phyloP scores from a whole-genome alignment of 345 rosid genomes.

The Citrus inodora region DNA sequence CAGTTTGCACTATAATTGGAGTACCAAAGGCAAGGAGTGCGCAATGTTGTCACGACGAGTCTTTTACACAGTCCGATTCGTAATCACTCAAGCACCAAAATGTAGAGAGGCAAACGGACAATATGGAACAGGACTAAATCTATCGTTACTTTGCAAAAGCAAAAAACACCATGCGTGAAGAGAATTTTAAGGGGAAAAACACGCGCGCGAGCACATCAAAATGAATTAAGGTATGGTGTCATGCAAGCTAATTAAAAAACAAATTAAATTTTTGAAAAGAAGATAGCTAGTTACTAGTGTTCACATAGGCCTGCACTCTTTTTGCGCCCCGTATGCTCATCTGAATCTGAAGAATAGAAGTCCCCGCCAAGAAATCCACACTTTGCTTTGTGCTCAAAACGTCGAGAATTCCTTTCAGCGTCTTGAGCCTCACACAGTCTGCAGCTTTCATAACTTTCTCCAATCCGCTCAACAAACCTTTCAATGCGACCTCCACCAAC shows the following conservation, averaged over 20 bases:
- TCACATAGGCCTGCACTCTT: not conserved
- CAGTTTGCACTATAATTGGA: too few species aligned
- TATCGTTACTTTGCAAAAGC: not conserved
- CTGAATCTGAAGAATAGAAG: slow-evolving; percentile 52
- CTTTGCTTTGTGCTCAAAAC: slow-evolving; percentile 52
- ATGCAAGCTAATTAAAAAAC: too few species aligned
- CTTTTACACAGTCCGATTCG: not conserved
- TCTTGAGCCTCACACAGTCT: slow-evolving; percentile 75
- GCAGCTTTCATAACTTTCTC: slow-evolving; percentile 76
- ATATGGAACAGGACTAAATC: not conserved
- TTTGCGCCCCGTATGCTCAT: slow-evolving; percentile 43
- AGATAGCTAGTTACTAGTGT: not conserved
- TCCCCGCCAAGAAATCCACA: slow-evolving; percentile 58
- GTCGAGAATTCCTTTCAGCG: slow-evolving; percentile 72
- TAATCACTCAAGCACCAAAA: not conserved
- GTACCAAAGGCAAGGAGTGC: too few species aligned
- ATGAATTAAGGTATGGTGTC: too few species aligned
- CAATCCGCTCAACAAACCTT: slow-evolving; percentile 37
- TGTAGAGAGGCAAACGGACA: not conserved
- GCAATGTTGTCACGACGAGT: too few species aligned
- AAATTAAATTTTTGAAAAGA: not conserved
- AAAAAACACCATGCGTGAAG: not conserved
- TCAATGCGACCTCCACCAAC: slow-evolving; percentile 47
- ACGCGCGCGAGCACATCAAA: too few species aligned
- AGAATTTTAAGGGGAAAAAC: not conserved